phyloP scores from a whole-genome alignment of 176 grass and related monocot genomes.

The Calamus simplicifolius region DNA sequence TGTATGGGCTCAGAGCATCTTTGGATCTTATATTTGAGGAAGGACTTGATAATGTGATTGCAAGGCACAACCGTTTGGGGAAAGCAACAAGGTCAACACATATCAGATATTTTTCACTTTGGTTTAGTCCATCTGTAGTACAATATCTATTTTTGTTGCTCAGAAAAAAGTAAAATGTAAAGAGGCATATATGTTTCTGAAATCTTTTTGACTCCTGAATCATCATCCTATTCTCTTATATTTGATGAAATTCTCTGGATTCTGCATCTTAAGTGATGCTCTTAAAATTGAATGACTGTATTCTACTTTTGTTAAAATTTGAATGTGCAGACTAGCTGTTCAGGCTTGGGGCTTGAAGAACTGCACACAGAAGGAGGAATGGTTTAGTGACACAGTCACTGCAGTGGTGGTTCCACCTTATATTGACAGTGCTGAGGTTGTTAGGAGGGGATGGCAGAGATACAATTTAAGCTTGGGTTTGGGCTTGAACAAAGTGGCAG shows the following conservation, averaged over 20 bases:
- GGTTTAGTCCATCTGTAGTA: no score
- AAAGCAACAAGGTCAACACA: constrained; percentile 63
- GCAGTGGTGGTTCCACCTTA: constrained; percentile 72
- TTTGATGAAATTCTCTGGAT: no score
- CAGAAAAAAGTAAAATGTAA: no score
- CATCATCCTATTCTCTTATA: no score
- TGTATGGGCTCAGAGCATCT: constrained; percentile 85
- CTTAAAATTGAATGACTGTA: background rate
- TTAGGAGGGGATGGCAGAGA: constrained; percentile 11
- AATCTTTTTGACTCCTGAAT: no score
- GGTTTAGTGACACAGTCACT: constrained; percentile 87
- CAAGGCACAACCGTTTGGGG: constrained; percentile 69
- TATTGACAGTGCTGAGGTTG: constrained; percentile 63
- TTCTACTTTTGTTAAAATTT: background rate
- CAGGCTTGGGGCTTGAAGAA: constrained; percentile 98
- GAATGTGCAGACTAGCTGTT: constrained; percentile 50
- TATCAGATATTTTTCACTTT: no score
- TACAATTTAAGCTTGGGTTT: constrained; percentile 16
- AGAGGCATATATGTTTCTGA: no score
- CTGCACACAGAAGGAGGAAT: constrained; percentile 83
- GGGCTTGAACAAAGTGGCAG: constrained; percentile 29
- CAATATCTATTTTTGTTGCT: no score
- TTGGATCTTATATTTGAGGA: constrained; percentile 91
- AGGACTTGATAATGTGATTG: constrained; percentile 69
- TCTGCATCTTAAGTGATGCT: no score